phyloP scores from a whole-genome alignment of 345 rosid genomes.

The Hibiscus mutabilis region DNA sequence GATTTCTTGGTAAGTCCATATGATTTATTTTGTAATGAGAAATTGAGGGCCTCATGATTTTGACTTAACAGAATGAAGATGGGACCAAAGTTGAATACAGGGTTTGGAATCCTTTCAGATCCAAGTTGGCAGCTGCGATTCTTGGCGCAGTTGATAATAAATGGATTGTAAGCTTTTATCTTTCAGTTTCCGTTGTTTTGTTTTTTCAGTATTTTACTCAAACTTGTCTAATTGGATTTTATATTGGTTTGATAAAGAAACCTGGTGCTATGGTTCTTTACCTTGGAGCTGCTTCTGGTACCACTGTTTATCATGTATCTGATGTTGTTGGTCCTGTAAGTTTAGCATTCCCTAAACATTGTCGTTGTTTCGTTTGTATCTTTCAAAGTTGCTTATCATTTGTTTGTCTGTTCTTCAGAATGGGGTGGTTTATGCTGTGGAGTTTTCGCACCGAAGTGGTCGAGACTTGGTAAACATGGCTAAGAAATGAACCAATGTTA shows the following conservation, averaged over 20 bases:
- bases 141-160: slow-evolving; percentile 95
- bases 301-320: slow-evolving; percentile 95
- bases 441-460: slow-evolving; percentile 96
- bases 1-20: too few species aligned
- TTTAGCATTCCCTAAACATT: neutral
- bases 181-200: neutral
- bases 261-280: slow-evolving; percentile 96
- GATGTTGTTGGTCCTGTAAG: slow-evolving; percentile 95
- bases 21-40: too few species aligned
- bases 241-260: slow-evolving; percentile 31
- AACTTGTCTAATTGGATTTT: neutral
- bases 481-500: slow-evolving; percentile 85
- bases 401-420: slow-evolving; percentile 27
- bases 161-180: slow-evolving; percentile 59
- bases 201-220: neutral
- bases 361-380: neutral
- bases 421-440: slow-evolving; percentile 93
- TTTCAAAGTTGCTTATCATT: neutral
- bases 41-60: neutral
- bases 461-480: slow-evolving; percentile 99
- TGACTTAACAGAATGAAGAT: slow-evolving; percentile 57
- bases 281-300: slow-evolving; percentile 98
- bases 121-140: slow-evolving; percentile 91
- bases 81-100: slow-evolving; percentile 89
- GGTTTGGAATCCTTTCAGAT: slow-evolving; percentile 93